A percentile compares a stretch with the other conserved stretches of the same genome.
phyloP scores from a whole-genome alignment of 352 stramenopile genomes.

The Pythium insidiosum region DNA sequence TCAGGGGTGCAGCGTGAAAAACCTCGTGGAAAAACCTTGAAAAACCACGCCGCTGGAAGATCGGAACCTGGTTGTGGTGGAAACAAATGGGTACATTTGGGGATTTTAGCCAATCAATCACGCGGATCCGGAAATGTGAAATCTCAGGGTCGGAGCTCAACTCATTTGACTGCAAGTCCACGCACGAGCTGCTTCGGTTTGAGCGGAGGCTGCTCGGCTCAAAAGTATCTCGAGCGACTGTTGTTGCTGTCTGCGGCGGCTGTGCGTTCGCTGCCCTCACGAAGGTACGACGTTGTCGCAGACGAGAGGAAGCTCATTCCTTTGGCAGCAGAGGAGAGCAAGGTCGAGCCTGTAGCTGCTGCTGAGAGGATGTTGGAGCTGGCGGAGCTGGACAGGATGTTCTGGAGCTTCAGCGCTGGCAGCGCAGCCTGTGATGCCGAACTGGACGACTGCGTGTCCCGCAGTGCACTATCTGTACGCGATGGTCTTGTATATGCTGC shows the following conservation, averaged over 20 bases:
- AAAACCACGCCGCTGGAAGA: too few relatives aligned
- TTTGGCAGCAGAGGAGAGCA: slow-evolving; percentile 67
- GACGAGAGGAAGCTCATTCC: slow-evolving; percentile 79
- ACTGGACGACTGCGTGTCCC: too few relatives aligned
- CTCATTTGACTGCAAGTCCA: too few relatives aligned
- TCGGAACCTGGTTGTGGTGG: not conserved
- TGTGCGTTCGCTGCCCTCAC: slow-evolving; percentile 17
- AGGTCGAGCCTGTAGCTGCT: slow-evolving; percentile 44
- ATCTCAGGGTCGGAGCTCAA: too few relatives aligned
- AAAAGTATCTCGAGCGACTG: slow-evolving; percentile 54
- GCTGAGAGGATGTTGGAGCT: slow-evolving; percentile 61
- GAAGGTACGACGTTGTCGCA: slow-evolving; percentile 59
- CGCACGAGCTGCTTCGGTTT: too few relatives aligned
- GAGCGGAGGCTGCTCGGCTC: too few relatives aligned
- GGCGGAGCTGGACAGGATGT: slow-evolving; percentile 34
- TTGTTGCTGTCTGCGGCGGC: slow-evolving; percentile 8
- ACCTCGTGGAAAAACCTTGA: too few relatives aligned
- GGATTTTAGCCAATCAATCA: slow-evolving; percentile 9
- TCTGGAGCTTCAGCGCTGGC: slow-evolving; percentile 33
- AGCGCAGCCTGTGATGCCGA: slow-evolving; percentile 7
- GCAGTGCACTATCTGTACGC: too few relatives aligned
- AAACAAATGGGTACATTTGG: slow-evolving; percentile 14
- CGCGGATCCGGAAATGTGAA: too few relatives aligned
- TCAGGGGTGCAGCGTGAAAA: too few relatives aligned
- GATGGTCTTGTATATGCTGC: slow-evolving; percentile 13